A percentile compares a stretch with the other conserved stretches of the same genome.
These are phyloP conservation scores for Angomonas deanei DNA, from an alignment of 208 protist genomes.

Conservation along the genomic window DNA sequence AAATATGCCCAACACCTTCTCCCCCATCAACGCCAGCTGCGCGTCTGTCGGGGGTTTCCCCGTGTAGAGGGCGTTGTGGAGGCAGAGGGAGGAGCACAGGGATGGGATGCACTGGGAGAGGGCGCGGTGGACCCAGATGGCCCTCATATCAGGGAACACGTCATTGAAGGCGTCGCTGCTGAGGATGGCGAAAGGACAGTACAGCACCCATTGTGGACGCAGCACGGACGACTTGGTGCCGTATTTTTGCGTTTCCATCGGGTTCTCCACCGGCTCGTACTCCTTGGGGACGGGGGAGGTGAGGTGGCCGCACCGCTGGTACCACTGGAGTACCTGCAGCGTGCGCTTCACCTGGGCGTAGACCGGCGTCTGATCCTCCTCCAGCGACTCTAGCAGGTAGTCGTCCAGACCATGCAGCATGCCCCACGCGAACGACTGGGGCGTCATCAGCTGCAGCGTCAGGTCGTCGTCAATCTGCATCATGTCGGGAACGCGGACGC, in stretches of 20 bases:
- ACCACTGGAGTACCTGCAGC: slow-evolving; percentile 84
- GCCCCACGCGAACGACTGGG: slow-evolving; percentile 83
- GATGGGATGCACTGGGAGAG: slow-evolving; percentile 82
- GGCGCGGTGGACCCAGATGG: slow-evolving; percentile 86
- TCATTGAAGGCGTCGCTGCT: slow-evolving; percentile 54
- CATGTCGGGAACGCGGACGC: slow-evolving; percentile 45
- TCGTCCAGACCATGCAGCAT: slow-evolving; percentile 86
- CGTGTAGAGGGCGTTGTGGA: slow-evolving; percentile 87
- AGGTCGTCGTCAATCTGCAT: slow-evolving; percentile 85
- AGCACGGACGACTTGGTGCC: slow-evolving; percentile 61
- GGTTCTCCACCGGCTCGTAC: slow-evolving; percentile 74
- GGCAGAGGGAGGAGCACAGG: slow-evolving; percentile 74
- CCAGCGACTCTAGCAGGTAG: slow-evolving; percentile 81
- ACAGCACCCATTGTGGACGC: slow-evolving; percentile 72
- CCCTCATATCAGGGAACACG: slow-evolving; percentile 65
- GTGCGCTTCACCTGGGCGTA: slow-evolving; percentile 68
- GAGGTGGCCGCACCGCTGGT: slow-evolving; percentile 80
- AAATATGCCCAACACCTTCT: slow-evolving; percentile 88
- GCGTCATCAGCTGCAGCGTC: slow-evolving; percentile 78
- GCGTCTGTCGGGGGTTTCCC: slow-evolving; percentile 81
- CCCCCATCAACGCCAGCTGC: slow-evolving; percentile 70
- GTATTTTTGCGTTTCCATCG: slow-evolving; percentile 71
- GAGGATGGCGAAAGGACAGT: slow-evolving; percentile 81
- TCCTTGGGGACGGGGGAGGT: slow-evolving; percentile 59
- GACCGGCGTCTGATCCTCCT: slow-evolving; percentile 74